These are phyloP conservation scores for Trichoderma sp. DNA, from an alignment of 2,329 filamentous ascomycete genomes.

Conservation along the genomic window DNA sequence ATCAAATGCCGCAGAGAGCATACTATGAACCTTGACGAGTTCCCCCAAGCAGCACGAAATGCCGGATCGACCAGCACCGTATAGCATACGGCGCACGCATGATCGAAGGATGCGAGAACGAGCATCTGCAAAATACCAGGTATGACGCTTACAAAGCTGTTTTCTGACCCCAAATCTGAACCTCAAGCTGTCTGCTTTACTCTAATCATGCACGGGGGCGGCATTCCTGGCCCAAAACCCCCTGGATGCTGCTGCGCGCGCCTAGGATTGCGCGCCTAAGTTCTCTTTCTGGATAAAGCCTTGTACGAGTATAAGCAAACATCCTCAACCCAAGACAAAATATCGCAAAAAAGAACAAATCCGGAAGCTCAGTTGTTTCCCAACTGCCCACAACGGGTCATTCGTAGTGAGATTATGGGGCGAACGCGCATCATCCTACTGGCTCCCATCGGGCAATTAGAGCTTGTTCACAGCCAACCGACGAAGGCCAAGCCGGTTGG, in stretches of 20 bases:
- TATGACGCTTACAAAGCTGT: neutral
- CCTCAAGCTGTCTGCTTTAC: neutral
- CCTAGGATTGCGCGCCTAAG: neutral
- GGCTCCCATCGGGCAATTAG: neutral
- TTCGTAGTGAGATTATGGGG: neutral
- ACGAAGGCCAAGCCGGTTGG: neutral
- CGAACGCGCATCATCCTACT: neutral
- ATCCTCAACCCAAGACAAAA: neutral
- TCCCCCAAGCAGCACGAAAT: neutral
- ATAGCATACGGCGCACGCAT: neutral
- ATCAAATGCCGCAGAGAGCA: neutral
- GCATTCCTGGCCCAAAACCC: neutral
- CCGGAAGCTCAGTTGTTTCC: neutral
- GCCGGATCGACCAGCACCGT: neutral
- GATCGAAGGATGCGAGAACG: neutral
- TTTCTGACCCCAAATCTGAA: neutral
- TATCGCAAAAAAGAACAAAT: neutral
- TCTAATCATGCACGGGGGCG: neutral
- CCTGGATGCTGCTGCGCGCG: neutral
- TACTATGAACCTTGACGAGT: neutral
- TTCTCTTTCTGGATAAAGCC: neutral
- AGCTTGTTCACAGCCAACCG: neutral
- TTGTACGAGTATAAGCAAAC: neutral
- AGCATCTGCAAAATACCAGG: neutral
- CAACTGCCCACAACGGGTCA: neutral